Base-by-base conservation (phyloP, 1,139 yeast genomes). In the Kazachstania sp. region DNA sequence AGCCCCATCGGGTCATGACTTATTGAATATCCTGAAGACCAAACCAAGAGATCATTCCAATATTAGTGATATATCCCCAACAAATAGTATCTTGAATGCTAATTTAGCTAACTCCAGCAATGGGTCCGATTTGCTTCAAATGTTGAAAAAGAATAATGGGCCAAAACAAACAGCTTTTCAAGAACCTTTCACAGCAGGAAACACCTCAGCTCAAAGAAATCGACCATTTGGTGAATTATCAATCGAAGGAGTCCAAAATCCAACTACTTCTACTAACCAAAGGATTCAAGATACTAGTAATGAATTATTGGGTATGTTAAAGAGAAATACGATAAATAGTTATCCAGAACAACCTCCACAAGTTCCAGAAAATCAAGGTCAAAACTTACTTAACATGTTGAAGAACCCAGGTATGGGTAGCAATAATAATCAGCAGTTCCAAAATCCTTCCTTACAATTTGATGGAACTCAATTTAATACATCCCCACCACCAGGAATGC, bases 371-470 rank as follows among this genome's bases (percentile, higher is more conserved):
- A 37, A 26, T 15, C 13, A 38, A 13, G 19, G 41, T 5, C 52
- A 53, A 29, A 61, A 64, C 37, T 49, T 64, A 41, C 42, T 60
- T 12, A 52, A 51, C 41, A 47, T 61, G n/a, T 43, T 63, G 45
- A 28, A 28, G 16, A 28, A 26, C 13, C 41, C 26, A 8, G 29
- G 39, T 13, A 37, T 20, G 39, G 19, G n/a, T 23, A 37, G 16
- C 11, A 15, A n/a, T 32, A n/a, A 4, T 18, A 6, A 37, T n/a
- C 39, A 4, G 11, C 16, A 19, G 3, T 12, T n/a, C 7, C 26
- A 20, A 23, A 19, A 19, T 4, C 39, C 39, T 37, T 23, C 29
- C 3, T 28, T 37, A 9, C 26, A 32, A 15, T 32, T 32, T 15
- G 36, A 32, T 15, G 36, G 36, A 3, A 32, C 36, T 2, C 15